Conservation (phyloP, 2,329 filamentous ascomycete genomes). For the Zopfia rhizophila region DNA sequence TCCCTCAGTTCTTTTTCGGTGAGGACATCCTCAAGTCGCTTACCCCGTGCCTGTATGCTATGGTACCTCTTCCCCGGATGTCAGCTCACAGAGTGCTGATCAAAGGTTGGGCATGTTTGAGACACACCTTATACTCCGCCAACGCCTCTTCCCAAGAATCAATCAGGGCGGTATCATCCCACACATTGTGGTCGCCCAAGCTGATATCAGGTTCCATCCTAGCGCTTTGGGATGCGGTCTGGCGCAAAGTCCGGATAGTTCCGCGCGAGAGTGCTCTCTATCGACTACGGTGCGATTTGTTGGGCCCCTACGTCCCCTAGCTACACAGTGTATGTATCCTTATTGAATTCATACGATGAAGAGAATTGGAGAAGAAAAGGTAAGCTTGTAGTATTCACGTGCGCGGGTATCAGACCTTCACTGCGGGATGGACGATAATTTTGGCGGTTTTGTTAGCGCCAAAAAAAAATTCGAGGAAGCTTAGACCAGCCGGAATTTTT, state of each 20-base stretch:
- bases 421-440: no score
- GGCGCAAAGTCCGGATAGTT: no score
- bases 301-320: no score
- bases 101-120: background rate
- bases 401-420: no score
- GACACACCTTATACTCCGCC: constrained; percentile 47
- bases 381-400: no score
- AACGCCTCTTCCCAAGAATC: constrained; percentile 49
- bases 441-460: no score
- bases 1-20: constrained; percentile 43
- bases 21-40: constrained; percentile 48
- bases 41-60: constrained; percentile 48
- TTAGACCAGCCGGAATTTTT: constrained; percentile 43
- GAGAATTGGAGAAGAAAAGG: no score
- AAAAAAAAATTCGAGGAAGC: constrained; percentile 46
- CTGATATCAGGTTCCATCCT: constrained; percentile 37
- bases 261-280: no score
- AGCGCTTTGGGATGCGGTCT: no score
- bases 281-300: no score
- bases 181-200: constrained; percentile 45
- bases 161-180: constrained; percentile 51
- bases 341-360: no score
- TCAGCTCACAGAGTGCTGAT: constrained; percentile 5
- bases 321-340: no score
- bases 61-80: constrained; percentile 48